A percentile compares a stretch with the other conserved stretches of the same genome.
Conservation (phyloP, 176 grass and related monocot genomes). For the Cenchrus fungigraminus region DNA sequence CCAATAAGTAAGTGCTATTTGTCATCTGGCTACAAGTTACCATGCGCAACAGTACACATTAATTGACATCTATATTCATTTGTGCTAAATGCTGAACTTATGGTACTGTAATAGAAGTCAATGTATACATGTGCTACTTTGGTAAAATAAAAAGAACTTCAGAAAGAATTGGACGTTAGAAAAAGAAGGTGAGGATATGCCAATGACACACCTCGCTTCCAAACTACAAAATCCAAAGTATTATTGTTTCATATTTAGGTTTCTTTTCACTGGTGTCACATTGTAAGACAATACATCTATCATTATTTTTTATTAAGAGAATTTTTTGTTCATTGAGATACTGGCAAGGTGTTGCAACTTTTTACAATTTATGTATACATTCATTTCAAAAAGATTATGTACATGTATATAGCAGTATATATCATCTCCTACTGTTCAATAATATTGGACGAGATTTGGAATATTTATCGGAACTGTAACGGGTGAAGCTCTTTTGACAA, state of each 20-base stretch:
- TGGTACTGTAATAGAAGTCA: not conserved
- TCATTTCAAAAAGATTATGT: no score
- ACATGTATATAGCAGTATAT: no score
- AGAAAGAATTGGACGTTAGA: not conserved
- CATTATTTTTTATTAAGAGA: not conserved
- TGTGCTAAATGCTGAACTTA: not conserved
- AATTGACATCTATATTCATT: not conserved
- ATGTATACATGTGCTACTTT: not conserved
- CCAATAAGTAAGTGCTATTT: not conserved
- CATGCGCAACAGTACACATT: not conserved
- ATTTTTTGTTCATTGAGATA: not conserved
- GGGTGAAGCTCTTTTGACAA: no score
- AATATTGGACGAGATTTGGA: no score
- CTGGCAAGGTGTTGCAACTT: not conserved
- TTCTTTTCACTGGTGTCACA: no score
- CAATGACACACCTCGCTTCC: not conserved
- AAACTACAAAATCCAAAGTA: not conserved
- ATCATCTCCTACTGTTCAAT: no score
- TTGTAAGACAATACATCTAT: not conserved
- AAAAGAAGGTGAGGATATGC: not conserved
- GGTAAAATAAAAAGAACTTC: not conserved
- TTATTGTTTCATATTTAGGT: not conserved
- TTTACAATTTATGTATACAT: not conserved
- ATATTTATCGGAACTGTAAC: no score
- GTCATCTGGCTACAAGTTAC: not conserved